Evolutionary conservation across 768 basidiomycete species (phyloP), one percentile per base, ranked within the genome.

Genomic region (Lyophyllum atratum): DNA sequence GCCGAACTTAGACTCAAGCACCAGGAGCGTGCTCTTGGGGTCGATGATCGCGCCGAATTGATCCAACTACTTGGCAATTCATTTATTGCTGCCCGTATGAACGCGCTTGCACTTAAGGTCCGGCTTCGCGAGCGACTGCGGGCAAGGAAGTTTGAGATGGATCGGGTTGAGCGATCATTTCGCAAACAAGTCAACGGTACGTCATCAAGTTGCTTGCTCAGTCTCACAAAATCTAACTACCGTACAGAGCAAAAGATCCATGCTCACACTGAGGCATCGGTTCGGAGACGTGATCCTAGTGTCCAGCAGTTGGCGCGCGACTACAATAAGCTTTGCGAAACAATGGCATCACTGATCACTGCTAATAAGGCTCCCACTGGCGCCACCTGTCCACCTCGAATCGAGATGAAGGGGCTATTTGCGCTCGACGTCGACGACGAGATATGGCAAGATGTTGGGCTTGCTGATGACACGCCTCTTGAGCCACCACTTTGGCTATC

Each of bases 401-500:
- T 75, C 31, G 54, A 61, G 1, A 25, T 25, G 10, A 50, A 64
- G 11, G 58, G 61, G 1, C 44, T 76, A 3, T 76, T 68, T 42
- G 52, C 55, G 1, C 61, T 76, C 0, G 73, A 75, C 63, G 70
- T 76, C 25, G 73, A 75, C 64, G 71, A 73, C 58, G 59, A 62
- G 17, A 73, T 75, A 17, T 76, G 74, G 72, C 65, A 72, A 48
- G 69, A 74, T 51, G 19, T 65, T 43, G 71, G 71, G 1, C 59
- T 75, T 19, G 62, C 59, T 37, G 66, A 71, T 22, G 60, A 68
- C 7, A 37, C 7, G 8, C 3, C 34, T 40, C 25, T 42, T 47
- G 42, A 46, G 9, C 43, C 45, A n/a, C 44, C 53, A 46, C 51
- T 22, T 21, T 76, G 76, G 64, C 11, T 31, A 11, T 31, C 29